Base-by-base conservation (phyloP, 1,284 basidiomycete genomes). In the Ceratobasidium sp. region DNA sequence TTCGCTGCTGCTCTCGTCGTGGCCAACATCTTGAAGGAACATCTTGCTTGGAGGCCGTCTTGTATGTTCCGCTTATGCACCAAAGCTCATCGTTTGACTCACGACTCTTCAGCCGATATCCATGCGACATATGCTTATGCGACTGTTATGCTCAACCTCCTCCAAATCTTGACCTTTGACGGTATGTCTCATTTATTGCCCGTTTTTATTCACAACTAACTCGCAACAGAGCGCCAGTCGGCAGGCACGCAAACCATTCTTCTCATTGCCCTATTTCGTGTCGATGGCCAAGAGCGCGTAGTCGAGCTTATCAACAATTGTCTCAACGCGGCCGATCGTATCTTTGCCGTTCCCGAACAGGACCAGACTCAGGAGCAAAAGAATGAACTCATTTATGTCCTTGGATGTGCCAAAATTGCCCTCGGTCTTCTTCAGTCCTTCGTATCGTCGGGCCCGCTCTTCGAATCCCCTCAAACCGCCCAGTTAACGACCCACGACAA, bases 391-490 rank as follows among this genome's bases (percentile, higher is more conserved):
- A 82, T 87, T 1, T 88, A 93, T 75, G 90, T 91, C 0, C 92
- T 89, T 70, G 87, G 88, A 38, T 92, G 90, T 7, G 78, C 97
- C 67, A 94, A 93, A 78, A 87, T 94, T 47, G 88, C 89, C 0
- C 82, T 97, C 27, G 86, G 91, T 72, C 81, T 98, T 38, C 80
- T 98, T 34, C 84, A 87, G 69, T 87, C 90, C 7, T 82, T 98
- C 54, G 85, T 93, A 31, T 89, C 90, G 0, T 86, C 91, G 34
- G 91, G 91, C 74, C 86, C 91, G 13, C 81, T 97, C 27, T 84
- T 94, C 69, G 95, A 98, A 71, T 92, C 93, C 12, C 83, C 87
- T 0, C 95, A 98, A 77, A 96, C 94, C 0, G 77, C 83, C 1
- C 80, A 91, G 22, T 83, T 93, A 22, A 79, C 85, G 64, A 89